Conservation (phyloP, 164 flowering plant genomes). For the Malania oleifera region DNA sequence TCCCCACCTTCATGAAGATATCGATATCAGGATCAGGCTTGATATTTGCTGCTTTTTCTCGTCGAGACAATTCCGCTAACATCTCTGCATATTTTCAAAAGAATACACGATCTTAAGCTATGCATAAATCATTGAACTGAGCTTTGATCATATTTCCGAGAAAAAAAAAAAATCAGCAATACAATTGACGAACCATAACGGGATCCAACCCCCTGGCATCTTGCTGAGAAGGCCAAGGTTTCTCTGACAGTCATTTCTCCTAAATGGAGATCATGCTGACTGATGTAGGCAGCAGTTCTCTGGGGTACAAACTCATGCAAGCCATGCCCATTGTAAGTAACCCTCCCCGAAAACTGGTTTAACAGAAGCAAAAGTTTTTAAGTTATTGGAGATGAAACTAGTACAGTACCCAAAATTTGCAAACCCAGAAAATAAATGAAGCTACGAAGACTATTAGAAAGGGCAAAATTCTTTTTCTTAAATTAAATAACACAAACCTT, state of each 20-base stretch:
- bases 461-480: background rate
- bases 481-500: too few species aligned
- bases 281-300: constrained; percentile 28
- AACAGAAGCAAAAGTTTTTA: too few species aligned
- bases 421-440: background rate
- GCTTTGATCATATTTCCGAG: background rate
- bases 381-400: too few species aligned
- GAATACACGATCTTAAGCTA: background rate
- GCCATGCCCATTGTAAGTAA: constrained; percentile 27
- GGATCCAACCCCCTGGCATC: constrained; percentile 24
- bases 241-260: constrained; percentile 26
- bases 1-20: constrained; percentile 47
- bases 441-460: background rate
- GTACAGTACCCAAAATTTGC: too few species aligned
- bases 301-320: constrained; percentile 30
- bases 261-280: constrained; percentile 30
- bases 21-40: constrained; percentile 61
- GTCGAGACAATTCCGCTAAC: constrained; percentile 43
- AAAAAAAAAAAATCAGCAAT: background rate
- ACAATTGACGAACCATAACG: constrained; percentile 16
- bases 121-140: background rate
- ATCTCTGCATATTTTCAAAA: constrained; percentile 26
- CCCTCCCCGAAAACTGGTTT: too few species aligned
- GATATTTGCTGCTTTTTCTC: constrained; percentile 48
- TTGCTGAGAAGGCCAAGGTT: constrained; percentile 26